These are phyloP conservation scores for Aspergillus clavatus DNA, from an alignment of 2,329 filamentous ascomycete genomes.

Conservation along the genomic window DNA sequence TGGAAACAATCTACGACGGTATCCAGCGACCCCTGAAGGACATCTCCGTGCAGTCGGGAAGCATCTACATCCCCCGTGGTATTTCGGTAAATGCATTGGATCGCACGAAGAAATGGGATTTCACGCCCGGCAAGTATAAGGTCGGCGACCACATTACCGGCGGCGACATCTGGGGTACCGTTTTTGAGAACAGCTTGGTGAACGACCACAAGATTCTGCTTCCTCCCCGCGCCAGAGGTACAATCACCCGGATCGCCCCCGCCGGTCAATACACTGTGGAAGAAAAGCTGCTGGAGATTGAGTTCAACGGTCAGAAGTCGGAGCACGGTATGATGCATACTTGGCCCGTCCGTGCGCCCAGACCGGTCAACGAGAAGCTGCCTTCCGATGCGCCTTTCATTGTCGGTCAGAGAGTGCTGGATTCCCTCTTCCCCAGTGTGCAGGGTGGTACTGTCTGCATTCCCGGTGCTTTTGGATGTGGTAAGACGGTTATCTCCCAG, in stretches of 20 bases:
- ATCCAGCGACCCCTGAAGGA: conserved; percentile 90
- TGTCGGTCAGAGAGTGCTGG: conserved; percentile 92
- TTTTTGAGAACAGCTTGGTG: conserved; percentile 94
- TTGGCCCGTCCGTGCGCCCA: conserved; percentile 95
- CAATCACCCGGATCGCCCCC: conserved; percentile 81
- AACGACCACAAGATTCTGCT: conserved; percentile 89
- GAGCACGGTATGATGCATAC: conserved; percentile 98
- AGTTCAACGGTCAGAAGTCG: conserved; percentile 94
- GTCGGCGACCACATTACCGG: conserved; percentile 96
- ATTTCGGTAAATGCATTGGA: conserved; percentile 83
- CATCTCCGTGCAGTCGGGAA: conserved; percentile 71
- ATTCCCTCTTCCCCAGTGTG: conserved; percentile 92
- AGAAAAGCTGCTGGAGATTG: conserved; percentile 89
- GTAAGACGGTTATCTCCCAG: conserved; percentile 98
- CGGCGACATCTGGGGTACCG: conserved; percentile 90
- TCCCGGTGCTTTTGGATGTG: conserved; percentile 95
- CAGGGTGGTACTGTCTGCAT: conserved; percentile 98
- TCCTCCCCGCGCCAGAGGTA: conserved; percentile 82
- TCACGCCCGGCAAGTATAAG: conserved; percentile 77
- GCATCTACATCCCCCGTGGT: conserved; percentile 97
- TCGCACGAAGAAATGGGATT: conserved; percentile 92
- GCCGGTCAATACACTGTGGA: conserved; percentile 93
- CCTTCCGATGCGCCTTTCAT: conserved; percentile 86
- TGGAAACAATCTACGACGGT: conserved; percentile 99
- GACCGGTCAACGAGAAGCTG: conserved; percentile 87